Conservation (phyloP, 805 yeast genomes). For the Candida xiaguanensis region DNA sequence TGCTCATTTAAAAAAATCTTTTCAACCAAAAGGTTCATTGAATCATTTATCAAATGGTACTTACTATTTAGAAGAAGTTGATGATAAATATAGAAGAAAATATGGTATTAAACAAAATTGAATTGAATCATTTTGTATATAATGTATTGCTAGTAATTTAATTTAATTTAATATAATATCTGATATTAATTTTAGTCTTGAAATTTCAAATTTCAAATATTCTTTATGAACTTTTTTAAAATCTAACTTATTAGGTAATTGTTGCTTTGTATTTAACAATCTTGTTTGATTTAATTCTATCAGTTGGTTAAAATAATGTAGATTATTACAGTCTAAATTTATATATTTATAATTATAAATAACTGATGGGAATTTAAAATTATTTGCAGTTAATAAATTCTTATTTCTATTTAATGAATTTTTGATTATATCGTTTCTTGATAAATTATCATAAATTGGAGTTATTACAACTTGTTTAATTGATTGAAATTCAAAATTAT, state of each 20-base stretch:
- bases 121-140: background rate
- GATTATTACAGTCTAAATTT: too few relatives aligned
- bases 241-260: background rate
- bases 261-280: background rate
- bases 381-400: background rate
- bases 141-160: background rate
- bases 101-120: constrained; percentile 74
- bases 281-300: background rate
- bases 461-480: background rate
- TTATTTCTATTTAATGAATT: background rate
- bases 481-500: background rate
- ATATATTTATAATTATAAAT: too few relatives aligned
- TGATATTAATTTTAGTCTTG: background rate
- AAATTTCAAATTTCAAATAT: background rate
- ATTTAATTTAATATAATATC: too few relatives aligned
- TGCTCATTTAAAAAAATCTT: constrained; percentile 77
- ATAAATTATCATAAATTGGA: background rate
- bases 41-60: constrained; percentile 72
- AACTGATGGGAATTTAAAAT: background rate
- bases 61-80: constrained; percentile 78
- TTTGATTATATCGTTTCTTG: background rate
- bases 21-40: constrained; percentile 74
- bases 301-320: too few relatives aligned
- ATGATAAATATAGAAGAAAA: constrained; percentile 83
- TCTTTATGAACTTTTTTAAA: background rate